Percentiles rank a stretch among this genome's conserved stretches.
Conservation (phyloP, 2,329 filamentous ascomycete species). For the Zymoseptoria brevis region DNA sequence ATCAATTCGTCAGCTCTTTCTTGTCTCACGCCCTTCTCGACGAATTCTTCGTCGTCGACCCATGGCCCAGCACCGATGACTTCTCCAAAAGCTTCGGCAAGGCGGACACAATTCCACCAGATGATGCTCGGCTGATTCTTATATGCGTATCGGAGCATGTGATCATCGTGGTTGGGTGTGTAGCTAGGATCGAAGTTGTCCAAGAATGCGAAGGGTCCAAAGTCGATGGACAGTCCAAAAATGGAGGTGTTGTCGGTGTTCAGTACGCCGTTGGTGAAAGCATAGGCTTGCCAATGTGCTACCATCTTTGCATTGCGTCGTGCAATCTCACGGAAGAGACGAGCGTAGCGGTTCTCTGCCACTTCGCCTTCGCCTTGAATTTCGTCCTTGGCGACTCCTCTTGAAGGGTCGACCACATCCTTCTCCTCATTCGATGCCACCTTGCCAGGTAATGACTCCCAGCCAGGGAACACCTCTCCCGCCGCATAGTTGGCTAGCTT, state of each 20-base stretch:
- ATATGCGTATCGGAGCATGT: conserved; percentile 80
- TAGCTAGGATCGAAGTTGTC: conserved; percentile 93
- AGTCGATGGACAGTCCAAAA: conserved; percentile 82
- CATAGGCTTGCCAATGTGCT: conserved; percentile 92
- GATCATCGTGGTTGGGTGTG: conserved; percentile 94
- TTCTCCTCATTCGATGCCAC: conserved; percentile 42
- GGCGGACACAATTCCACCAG: conserved; percentile 94
- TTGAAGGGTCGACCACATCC: conserved; percentile 37
- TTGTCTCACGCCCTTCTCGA: conserved; percentile 62
- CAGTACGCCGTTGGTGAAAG: conserved; percentile 97
- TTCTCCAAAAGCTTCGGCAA: conserved; percentile 84
- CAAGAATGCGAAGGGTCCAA: conserved; percentile 94
- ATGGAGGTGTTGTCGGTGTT: conserved; percentile 98
- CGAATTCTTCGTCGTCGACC: conserved; percentile 65
- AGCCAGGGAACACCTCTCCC: conserved; percentile 79
- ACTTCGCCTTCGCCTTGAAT: conserved; percentile 57
- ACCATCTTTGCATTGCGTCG: conserved; percentile 81
- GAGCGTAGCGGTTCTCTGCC: conserved; percentile 77
- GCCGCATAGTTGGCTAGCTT: conserved; percentile 74
- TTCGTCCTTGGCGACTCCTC: conserved; percentile 38
- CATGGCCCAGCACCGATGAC: conserved; percentile 67
- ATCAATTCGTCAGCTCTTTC: conserved; percentile 63
- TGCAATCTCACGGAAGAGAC: conserved; percentile 80
- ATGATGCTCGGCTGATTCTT: conserved; percentile 91
- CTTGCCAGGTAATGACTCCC: conserved; percentile 67